Percentiles rank a stretch among this genome's conserved stretches.
phyloP scores from a whole-genome alignment of 345 rosid genomes.

The Ceriops zippeliana region DNA sequence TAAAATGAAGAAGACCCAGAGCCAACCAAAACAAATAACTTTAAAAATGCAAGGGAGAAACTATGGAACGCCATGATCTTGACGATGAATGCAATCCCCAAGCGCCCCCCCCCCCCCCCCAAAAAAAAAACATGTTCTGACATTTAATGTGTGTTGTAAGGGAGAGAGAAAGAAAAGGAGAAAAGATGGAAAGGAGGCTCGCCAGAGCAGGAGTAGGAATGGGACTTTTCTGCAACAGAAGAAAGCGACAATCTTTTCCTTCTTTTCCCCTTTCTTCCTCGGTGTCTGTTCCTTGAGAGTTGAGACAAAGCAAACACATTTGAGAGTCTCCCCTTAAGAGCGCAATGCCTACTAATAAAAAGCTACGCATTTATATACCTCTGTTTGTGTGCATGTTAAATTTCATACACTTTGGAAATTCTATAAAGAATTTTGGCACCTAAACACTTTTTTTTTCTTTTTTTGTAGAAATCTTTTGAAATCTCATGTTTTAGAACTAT shows the following conservation, averaged over 20 bases:
- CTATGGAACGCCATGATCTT: too few relatives aligned
- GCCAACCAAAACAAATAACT: slow-evolving; percentile 1
- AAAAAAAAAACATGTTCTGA: too few relatives aligned
- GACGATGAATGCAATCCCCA: too few relatives aligned
- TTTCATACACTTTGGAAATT: too few relatives aligned
- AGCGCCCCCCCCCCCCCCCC: too few relatives aligned
- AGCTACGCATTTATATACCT: not conserved
- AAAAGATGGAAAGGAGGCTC: slow-evolving; percentile 16
- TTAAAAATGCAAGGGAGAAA: too few relatives aligned
- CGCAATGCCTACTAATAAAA: not conserved
- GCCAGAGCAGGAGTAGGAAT: slow-evolving; percentile 31
- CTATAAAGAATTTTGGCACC: too few relatives aligned
- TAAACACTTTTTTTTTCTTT: too few relatives aligned
- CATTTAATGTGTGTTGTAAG: not conserved
- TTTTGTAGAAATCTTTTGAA: too few relatives aligned
- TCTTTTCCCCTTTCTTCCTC: slow-evolving; percentile 4
- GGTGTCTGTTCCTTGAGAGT: slow-evolving; percentile 13
- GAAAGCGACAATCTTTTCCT: slow-evolving; percentile 25
- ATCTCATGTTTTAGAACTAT: too few relatives aligned
- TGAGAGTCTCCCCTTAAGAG: slow-evolving; percentile 20
- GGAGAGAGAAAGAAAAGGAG: slow-evolving; percentile 4
- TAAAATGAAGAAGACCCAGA: slow-evolving; percentile 7
- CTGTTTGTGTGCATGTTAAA: not conserved
- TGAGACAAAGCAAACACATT: slow-evolving; percentile 46
- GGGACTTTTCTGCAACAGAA: slow-evolving; percentile 38